Conservation (phyloP, 208 protist species). For the Trypanosoma boissoni region DNA sequence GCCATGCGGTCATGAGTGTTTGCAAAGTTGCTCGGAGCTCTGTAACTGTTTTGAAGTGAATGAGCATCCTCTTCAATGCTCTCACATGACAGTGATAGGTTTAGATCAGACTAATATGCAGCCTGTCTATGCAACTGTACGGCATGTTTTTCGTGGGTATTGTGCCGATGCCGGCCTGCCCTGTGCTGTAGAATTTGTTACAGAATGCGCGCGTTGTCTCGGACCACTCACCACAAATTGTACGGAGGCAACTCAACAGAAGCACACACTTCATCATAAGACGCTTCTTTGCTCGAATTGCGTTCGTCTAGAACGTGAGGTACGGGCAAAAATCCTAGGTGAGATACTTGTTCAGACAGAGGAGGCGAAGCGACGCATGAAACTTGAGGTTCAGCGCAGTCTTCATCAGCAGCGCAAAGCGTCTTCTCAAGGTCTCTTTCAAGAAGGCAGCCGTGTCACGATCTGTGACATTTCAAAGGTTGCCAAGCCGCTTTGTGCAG, state of each 20-base stretch:
- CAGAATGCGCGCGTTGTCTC: slow-evolving; percentile 74
- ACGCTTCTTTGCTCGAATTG: slow-evolving; percentile 68
- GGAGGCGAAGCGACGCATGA: slow-evolving; percentile 60
- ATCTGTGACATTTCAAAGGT: slow-evolving; percentile 73
- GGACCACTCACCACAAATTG: slow-evolving; percentile 59
- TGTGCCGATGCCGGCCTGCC: slow-evolving; percentile 65
- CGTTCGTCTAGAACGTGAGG: slow-evolving; percentile 60
- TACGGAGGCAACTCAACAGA: slow-evolving; percentile 56
- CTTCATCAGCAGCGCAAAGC: slow-evolving; percentile 80
- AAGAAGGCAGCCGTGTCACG: slow-evolving; percentile 59
- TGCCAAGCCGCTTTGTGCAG: slow-evolving; percentile 71
- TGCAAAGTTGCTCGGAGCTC: slow-evolving; percentile 44
- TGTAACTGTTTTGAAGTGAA: slow-evolving; percentile 86
- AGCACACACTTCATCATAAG: slow-evolving; percentile 43
- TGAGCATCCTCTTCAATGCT: slow-evolving; percentile 55
- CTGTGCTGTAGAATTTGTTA: slow-evolving; percentile 71
- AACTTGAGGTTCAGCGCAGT: slow-evolving; percentile 59
- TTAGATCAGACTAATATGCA: slow-evolving; percentile 57
- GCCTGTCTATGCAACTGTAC: slow-evolving; percentile 70
- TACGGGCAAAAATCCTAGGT: slow-evolving; percentile 64
- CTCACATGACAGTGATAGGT: slow-evolving; percentile 65
- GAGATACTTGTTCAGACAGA: slow-evolving; percentile 68
- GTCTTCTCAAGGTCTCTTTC: slow-evolving; percentile 78
- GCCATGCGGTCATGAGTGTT: slow-evolving; percentile 74
- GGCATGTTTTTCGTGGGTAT: slow-evolving; percentile 76